Base-by-base conservation (phyloP, 1,284 basidiomycete species). In the Ceratobasidium sp. region DNA sequence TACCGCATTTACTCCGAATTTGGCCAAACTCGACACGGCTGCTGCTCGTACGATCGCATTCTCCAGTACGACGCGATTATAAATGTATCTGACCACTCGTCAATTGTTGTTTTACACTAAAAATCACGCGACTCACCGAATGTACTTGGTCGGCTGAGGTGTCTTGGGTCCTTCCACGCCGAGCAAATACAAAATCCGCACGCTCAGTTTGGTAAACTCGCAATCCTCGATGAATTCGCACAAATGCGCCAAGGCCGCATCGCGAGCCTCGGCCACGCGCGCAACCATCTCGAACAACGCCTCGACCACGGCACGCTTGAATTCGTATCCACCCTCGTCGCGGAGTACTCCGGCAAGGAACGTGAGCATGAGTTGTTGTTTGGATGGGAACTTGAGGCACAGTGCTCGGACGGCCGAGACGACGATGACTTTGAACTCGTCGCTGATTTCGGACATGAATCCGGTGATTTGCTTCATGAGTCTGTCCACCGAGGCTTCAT, bases 281-380 rank as follows among this genome's bases (percentile, higher is more conserved):
- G 96, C 97, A 85, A 99, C 94, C 97, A 99, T 99, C 80, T 99
- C 96, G 79, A 99, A 99, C 78, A 99, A 99, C 52, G 97, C 96
- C 80, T 99, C 97, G 43, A 99, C 96, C 50, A 99, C 95, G 2
- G 96, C 94, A 55, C 96, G 92, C 83, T 99, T 99, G 85, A 98
- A 99, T 77, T 99, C 97, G 80, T 98, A 99, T 22, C 97, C 97
- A 69, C 97, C 97, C 80, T 99, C 97, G 76, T 98, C 96, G 50
- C 95, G 88, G 49, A 98, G 85, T 25, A 97, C 92, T 54, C 94
- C 93, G 54, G 93, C 94, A 35, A 98, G 85, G 88, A 98, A 98
- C 1, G 91, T 87, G 67, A 98, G 88, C 94, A 97, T 96, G 65
- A 93, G 89, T 20, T 89, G 90, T 79, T 99, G 95, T 82, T 99